Conservation (phyloP, 306 rosid species). For the Quercus alba region DNA sequence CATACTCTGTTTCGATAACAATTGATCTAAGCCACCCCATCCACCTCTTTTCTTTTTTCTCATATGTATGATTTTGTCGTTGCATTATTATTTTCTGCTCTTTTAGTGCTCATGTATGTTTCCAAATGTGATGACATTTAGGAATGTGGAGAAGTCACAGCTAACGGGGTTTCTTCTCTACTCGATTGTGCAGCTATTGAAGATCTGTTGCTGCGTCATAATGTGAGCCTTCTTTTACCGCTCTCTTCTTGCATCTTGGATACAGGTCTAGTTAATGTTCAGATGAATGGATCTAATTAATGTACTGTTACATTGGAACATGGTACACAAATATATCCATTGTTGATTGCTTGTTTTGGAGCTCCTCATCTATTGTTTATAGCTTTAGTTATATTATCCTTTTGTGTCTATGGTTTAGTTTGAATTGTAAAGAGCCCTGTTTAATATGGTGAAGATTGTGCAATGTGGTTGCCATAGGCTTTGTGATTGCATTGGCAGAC, state of each 20-base stretch:
- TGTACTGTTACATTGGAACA: neutral
- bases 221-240: slow-evolving; percentile 44
- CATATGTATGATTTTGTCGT: neutral
- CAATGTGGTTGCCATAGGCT: neutral
- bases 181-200: slow-evolving; percentile 73
- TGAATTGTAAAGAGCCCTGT: slow-evolving; percentile 10
- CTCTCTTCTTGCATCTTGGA: neutral
- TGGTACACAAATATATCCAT: slow-evolving; percentile 6
- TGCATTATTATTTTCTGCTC: neutral
- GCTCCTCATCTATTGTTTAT: neutral
- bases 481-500: neutral
- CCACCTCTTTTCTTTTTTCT: neutral
- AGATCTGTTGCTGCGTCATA: slow-evolving; percentile 80
- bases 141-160: slow-evolving; percentile 80
- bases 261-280: neutral
- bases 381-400: slow-evolving; percentile 13
- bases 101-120: slow-evolving; percentile 6
- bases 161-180: slow-evolving; percentile 63
- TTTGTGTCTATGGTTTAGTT: neutral
- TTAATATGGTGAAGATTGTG: slow-evolving; percentile 6
- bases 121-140: slow-evolving; percentile 27
- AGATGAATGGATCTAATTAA: neutral
- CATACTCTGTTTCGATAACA: neutral
- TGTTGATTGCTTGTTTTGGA: slow-evolving; percentile 1
- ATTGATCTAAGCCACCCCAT: neutral